Evolutionary conservation across 345 rosid genomes (phyloP), one percentile per base, ranked within the genome.

Genomic region (Eucalyptus urophylla): DNA sequence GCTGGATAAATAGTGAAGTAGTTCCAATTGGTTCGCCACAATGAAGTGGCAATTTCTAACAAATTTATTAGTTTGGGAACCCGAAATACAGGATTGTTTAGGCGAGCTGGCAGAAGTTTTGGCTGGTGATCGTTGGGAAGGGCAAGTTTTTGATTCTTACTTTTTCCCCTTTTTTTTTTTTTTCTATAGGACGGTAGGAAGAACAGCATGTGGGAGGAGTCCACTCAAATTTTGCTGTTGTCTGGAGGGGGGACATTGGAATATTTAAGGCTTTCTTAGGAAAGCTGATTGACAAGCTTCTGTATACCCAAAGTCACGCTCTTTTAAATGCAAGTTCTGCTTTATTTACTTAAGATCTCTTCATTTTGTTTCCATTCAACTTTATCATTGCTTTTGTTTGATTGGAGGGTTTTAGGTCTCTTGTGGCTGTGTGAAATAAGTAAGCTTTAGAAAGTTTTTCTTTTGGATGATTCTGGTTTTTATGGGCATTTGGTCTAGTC

Each of bases 1-100:
- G 89, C 95, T 93, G 94, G 88, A 94, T 44, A 97, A 87, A 88
- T 27, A 88, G 87, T 49, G 87, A 25, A 49, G 27, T 37, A 29
- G 80, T 44, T 53, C 49, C 47, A 47, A 44, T 76, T 49, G 86
- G 50, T 88, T 88, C 24, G 37, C 49, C 29, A 11, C 69, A 25
- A 21, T 17, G 24, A 2, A 58, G 62, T 53, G 62, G 67, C 47
- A 2, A 37, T 76, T 76, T 40, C 83, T 76, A 47, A 49, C 72
- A 49, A 27, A 67, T 49, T 86, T 40, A 49, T 72, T 89, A 51
- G 49, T 86, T 33, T 49, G 53, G 5, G 29, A 25, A 33, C 24
- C 51, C 27, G 67, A 50, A 76, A 80, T 40, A 40, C 86, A 43
- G 89, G 87, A 54, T 81, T 88, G 69, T 56, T 88, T 86, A 89